A percentile compares a stretch with the other conserved stretches of the same genome.
Evolutionary conservation across 768 basidiomycete genomes (phyloP).

Genomic region (Lactarius sanguifluus): DNA sequence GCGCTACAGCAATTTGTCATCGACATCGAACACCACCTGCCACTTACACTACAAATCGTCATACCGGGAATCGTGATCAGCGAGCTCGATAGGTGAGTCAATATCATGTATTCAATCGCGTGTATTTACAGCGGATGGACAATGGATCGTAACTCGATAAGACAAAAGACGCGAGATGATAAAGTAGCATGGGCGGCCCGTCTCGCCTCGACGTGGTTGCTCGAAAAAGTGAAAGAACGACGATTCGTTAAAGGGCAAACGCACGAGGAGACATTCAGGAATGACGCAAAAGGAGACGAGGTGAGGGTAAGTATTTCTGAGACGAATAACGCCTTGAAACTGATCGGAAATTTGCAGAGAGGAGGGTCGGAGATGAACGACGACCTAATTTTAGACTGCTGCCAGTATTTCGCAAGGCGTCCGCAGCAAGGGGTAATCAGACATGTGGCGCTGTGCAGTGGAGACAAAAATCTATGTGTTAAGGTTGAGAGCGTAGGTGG

Average conservation of each 20-base stretch:
- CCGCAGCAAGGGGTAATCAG: slow-evolving; percentile 33
- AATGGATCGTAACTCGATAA: neutral
- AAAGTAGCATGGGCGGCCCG: slow-evolving; percentile 30
- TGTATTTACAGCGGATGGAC: slow-evolving; percentile 1
- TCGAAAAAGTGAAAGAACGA: slow-evolving; percentile 58
- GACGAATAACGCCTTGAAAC: neutral
- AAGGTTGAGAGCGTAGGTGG: slow-evolving; percentile 43
- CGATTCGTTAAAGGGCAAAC: slow-evolving; percentile 60
- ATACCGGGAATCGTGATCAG: slow-evolving; percentile 74
- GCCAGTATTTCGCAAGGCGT: slow-evolving; percentile 51
- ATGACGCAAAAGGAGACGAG: slow-evolving; percentile 39
- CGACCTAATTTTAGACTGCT: slow-evolving; percentile 73
- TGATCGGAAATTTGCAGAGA: slow-evolving; percentile 16
- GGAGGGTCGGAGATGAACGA: slow-evolving; percentile 55
- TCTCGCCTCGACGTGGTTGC: slow-evolving; percentile 62
- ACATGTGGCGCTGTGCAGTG: slow-evolving; percentile 60
- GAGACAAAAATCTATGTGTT: slow-evolving; percentile 65
- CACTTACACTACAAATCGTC: slow-evolving; percentile 56
- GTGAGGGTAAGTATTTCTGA: slow-evolving; percentile 37
- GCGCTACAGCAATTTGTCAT: slow-evolving; percentile 62
- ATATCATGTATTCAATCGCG: neutral
- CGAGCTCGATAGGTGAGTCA: slow-evolving; percentile 71
- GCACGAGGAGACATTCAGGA: slow-evolving; percentile 60
- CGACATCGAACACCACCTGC: slow-evolving; percentile 50
- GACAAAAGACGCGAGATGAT: slow-evolving; percentile 22